These are phyloP conservation scores for Barnettozyma californica DNA, from an alignment of 805 yeast genomes.

Conservation along the genomic window DNA sequence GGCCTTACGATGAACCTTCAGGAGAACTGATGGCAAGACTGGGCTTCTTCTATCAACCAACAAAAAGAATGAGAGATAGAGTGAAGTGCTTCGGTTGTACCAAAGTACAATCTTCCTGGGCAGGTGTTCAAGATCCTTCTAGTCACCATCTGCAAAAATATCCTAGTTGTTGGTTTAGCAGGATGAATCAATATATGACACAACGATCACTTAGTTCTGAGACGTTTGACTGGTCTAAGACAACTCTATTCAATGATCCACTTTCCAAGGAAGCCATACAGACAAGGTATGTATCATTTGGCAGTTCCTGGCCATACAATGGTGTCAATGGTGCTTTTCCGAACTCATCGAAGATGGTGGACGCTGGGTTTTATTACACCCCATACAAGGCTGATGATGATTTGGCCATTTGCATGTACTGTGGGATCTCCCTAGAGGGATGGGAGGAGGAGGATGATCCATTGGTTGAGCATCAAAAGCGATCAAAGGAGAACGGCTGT, in stretches of 20 bases:
- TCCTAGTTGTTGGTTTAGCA: conserved; percentile 30
- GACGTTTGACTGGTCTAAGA: conserved; percentile 16
- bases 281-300: conserved; percentile 37
- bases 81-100: conserved; percentile 55
- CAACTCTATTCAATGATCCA: conserved; percentile 31
- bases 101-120: conserved; percentile 57
- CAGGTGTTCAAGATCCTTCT: conserved; percentile 40
- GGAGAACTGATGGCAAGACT: conserved; percentile 42
- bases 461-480: conserved; percentile 45
- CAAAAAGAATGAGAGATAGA: conserved; percentile 42
- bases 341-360: conserved; percentile 39
- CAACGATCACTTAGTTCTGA: conserved; percentile 16
- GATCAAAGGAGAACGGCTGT: conserved; percentile 35
- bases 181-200: conserved; percentile 22
- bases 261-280: conserved; percentile 25
- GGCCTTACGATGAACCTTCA: conserved; percentile 27
- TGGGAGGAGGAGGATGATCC: conserved; percentile 72
- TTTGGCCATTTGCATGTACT: conserved; percentile 57
- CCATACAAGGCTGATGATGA: conserved; percentile 47
- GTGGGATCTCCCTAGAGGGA: conserved; percentile 60
- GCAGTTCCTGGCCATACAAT: conserved; percentile 42
- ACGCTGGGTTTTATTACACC: conserved; percentile 59
- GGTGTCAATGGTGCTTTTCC: conserved; percentile 35
- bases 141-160: conserved; percentile 37
- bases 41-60: conserved; percentile 64